These are phyloP conservation scores for Luvunga scandens DNA, from an alignment of 345 rosid genomes.

Conservation along the genomic window DNA sequence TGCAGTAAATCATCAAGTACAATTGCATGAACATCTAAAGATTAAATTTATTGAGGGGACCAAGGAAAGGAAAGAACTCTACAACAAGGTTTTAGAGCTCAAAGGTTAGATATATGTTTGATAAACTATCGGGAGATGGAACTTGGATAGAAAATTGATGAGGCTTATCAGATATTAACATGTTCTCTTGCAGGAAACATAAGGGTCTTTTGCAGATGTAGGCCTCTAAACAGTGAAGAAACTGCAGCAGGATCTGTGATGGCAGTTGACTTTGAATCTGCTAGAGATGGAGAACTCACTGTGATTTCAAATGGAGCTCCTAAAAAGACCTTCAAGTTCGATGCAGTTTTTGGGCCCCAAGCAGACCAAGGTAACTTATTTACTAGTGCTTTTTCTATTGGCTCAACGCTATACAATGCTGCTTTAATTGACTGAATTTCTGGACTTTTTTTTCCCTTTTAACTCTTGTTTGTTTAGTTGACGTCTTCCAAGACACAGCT, in stretches of 20 bases:
- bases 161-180: slow-evolving; percentile 18
- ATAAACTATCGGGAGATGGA: slow-evolving; percentile 6
- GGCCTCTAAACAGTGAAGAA: slow-evolving; percentile 80
- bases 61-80: slow-evolving; percentile 74
- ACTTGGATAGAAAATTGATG: slow-evolving; percentile 9
- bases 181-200: slow-evolving; percentile 72
- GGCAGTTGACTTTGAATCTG: slow-evolving; percentile 73
- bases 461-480: slow-evolving; percentile 44
- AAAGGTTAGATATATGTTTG: slow-evolving; percentile 55
- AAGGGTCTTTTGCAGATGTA: slow-evolving; percentile 91
- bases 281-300: slow-evolving; percentile 81
- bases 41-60: slow-evolving; percentile 60
- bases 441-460: slow-evolving; percentile 6
- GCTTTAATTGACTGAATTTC: not conserved
- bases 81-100: slow-evolving; percentile 87
- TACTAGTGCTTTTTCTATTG: not conserved
- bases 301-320: slow-evolving; percentile 78
- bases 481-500: slow-evolving; percentile 86
- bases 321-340: slow-evolving; percentile 77
- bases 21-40: slow-evolving; percentile 61
- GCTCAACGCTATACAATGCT: not conserved
- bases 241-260: slow-evolving; percentile 51
- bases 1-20: slow-evolving; percentile 66
- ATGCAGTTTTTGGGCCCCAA: slow-evolving; percentile 85
- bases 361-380: slow-evolving; percentile 68